Base-by-base conservation (phyloP, 140 eudicot genomes). In the Oenanthe javanica region DNA sequence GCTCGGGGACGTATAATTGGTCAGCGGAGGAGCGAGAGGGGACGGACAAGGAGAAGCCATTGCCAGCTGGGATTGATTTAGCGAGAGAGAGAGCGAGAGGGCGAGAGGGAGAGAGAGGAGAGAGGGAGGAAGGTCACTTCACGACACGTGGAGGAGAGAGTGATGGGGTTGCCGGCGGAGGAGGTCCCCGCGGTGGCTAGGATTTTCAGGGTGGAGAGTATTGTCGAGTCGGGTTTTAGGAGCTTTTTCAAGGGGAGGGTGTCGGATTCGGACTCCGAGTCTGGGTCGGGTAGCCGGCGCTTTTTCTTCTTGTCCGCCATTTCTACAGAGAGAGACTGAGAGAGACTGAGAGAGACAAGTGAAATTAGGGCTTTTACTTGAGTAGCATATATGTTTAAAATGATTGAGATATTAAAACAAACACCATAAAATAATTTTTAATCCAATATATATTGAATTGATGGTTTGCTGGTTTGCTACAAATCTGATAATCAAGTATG, bases 1-100 rank as follows among this genome's bases (percentile, higher is more conserved):
- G 98, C 80, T 94, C 97, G 14, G 96, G 93, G 78, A 94, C 96
- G 86, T 94, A 94, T 43, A 94, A 94, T 69, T 94, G 98, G 84
- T 94, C 92, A 42, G 91, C 87, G 90, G 96, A 84, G 87, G 97
- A 85, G 85, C 96, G 94, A 76, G 97, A 92, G 77, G 97, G 98
- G 82, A 92, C 92, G 82, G 88, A 61, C 87, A 90, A 92, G 73
- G 96, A 87, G 86, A 90, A 94, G 12, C 98, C 97, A 84, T 86
- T 76, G 11, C 96, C 96, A 80, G 91, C 38, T 81, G 90, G 93
- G 80, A 94, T 94, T 13, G 98, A 94, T 54, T 85, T 81, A 38
- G 96, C 84, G 45, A 92, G 84, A n/a, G 88, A 78, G 57, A 90
- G 79, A 14, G 87, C 84, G 40, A 92, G 84, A 31, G 93, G 92